Conservation (phyloP, 768 basidiomycete species). For the Agaricus sinodeliciosus region DNA sequence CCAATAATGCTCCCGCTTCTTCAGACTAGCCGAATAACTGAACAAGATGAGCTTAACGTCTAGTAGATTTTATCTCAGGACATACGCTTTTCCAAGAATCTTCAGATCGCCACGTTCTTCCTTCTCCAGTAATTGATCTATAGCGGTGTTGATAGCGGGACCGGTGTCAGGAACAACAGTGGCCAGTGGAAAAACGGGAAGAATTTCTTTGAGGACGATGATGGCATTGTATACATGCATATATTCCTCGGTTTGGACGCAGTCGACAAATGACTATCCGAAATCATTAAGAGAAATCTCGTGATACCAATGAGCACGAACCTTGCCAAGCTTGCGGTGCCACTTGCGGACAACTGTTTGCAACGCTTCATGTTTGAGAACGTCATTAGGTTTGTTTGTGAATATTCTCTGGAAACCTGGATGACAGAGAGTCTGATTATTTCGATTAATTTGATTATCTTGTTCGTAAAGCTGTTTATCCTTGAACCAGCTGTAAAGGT, state of each 20-base stretch:
- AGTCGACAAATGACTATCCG: slow-evolving; percentile 66
- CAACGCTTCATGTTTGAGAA: slow-evolving; percentile 68
- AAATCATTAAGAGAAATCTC: neutral
- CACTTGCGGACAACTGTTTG: slow-evolving; percentile 73
- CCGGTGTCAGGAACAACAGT: slow-evolving; percentile 47
- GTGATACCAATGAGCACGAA: slow-evolving; percentile 21
- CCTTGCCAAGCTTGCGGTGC: slow-evolving; percentile 71
- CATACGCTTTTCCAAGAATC: slow-evolving; percentile 72
- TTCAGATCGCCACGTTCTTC: slow-evolving; percentile 85
- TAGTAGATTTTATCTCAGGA: slow-evolving; percentile 11
- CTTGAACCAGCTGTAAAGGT: slow-evolving; percentile 73
- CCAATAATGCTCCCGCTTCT: slow-evolving; percentile 65
- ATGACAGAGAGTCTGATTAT: slow-evolving; percentile 52
- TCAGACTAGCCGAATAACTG: slow-evolving; percentile 70
- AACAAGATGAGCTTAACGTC: neutral
- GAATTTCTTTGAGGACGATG: slow-evolving; percentile 84
- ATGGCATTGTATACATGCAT: slow-evolving; percentile 99
- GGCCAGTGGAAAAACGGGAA: slow-evolving; percentile 81
- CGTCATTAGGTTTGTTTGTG: slow-evolving; percentile 38
- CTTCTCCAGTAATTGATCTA: slow-evolving; percentile 61
- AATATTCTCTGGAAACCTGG: slow-evolving; percentile 65
- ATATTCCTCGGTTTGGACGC: slow-evolving; percentile 84
- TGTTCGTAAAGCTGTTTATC: slow-evolving; percentile 70
- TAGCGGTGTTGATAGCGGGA: slow-evolving; percentile 45
- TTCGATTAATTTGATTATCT: slow-evolving; percentile 60